A percentile compares a stretch with the other conserved stretches of the same genome.
Conservation (phyloP, 2,329 filamentous ascomycete species). For the Talaromyces verruculosus region DNA sequence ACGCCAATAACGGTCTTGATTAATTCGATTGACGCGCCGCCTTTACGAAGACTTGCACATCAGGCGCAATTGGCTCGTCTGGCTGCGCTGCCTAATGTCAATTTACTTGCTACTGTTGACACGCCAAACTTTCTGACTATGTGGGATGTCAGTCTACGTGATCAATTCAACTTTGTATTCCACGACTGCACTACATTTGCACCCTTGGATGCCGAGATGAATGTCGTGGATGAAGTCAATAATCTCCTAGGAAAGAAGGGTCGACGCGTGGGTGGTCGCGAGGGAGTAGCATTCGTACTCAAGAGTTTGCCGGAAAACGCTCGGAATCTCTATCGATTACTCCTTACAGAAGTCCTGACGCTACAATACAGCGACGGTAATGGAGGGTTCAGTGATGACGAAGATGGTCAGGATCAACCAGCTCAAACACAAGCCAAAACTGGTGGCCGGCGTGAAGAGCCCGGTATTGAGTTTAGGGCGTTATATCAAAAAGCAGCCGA, state of each 20-base stretch:
- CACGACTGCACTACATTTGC: conserved; percentile 93
- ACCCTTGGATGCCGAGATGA: conserved; percentile 70
- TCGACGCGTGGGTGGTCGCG: conserved; percentile 78
- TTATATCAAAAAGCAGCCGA: conserved; percentile 94
- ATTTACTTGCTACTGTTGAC: conserved; percentile 77
- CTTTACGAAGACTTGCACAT: conserved; percentile 68
- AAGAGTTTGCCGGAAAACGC: conserved; percentile 91
- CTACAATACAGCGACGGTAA: conserved; percentile 50
- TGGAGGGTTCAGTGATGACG: conserved; percentile 55
- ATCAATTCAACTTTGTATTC: conserved; percentile 81
- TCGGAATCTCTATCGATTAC: conserved; percentile 76
- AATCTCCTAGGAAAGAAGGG: conserved; percentile 79
- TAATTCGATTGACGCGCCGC: conserved; percentile 80
- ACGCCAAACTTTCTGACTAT: conserved; percentile 83
- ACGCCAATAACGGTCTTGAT: conserved; percentile 66
- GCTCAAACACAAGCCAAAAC: conserved; percentile 1
- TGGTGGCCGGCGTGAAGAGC: conserved; percentile 33
- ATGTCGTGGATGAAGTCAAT: conserved; percentile 87
- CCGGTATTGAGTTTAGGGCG: conserved; percentile 83
- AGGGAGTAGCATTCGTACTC: conserved; percentile 88
- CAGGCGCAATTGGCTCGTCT: conserved; percentile 76
- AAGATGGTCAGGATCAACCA: conserved; percentile 26
- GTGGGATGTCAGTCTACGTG: conserved; percentile 84
- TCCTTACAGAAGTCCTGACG: conserved; percentile 80
- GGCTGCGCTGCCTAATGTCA: conserved; percentile 69